Evolutionary conservation across 2,329 filamentous ascomycete species (phyloP), one percentile per base, ranked within the genome.

Genomic region (Sarocladium kiliense): DNA sequence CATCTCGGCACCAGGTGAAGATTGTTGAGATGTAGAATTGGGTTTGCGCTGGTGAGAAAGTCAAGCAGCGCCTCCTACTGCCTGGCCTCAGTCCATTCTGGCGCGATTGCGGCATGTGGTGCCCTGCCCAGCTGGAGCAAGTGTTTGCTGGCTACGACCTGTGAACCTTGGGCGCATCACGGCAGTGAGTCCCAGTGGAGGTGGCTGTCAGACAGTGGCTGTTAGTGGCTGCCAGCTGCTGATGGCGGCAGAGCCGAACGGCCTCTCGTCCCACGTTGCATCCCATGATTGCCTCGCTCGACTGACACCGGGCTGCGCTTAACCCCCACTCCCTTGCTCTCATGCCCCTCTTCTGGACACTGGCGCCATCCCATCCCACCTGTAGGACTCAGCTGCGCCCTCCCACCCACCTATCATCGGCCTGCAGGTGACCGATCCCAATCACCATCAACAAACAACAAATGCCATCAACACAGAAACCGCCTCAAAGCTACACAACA

Each of bases 391-490:
- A 51, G 27, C 47, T 51, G 47, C 30, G 16, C 27, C 47, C 7
- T 51, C 5, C 4, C n/a, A 7, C 18, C 47, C 30, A 18, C 47
- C 47, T 51, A 51, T 51, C 47, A 51, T 14, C 26, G 47, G 16
- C 27, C n/a, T 21, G 27, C 27, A 51, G 21, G 5, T 27, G 18
- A 26, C 30, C 27, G 27, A 21, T 25, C 14, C 27, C n/a, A 51
- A 51, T 34, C 26, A 21, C n/a, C 47, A 51, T 51, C 47, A 36
- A 51, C 47, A 51, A 32, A 51, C 30, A 51, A 51, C 44, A 51
- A 51, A 51, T 51, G 47, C 27, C 47, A 36, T 51, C 47, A 36
- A 34, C 26, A 34, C 47, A 36, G 9, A 18, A 18, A 25, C 27
- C 16, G 36, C 12, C 7, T 23, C n/a, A 19, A 14, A 21, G 30